These are phyloP conservation scores for Nadsonia commutata DNA, from an alignment of 1,139 yeast genomes.

Conservation along the genomic window DNA sequence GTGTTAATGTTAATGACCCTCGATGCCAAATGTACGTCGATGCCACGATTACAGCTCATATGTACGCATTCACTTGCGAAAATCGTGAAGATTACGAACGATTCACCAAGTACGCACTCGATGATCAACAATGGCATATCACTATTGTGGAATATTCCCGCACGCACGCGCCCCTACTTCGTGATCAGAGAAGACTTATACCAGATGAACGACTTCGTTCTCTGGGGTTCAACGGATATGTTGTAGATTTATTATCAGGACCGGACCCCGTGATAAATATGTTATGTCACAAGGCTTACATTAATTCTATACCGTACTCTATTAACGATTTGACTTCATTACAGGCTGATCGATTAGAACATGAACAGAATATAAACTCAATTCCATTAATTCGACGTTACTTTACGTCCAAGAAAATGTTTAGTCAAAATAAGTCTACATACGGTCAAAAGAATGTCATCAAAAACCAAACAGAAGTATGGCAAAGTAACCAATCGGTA, in stretches of 20 bases:
- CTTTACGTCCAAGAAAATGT: neutral
- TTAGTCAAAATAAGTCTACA: neutral
- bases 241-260: slow-evolving; percentile 59
- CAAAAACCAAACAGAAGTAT: neutral
- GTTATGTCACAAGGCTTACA: slow-evolving; percentile 45
- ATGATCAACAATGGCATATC: slow-evolving; percentile 25
- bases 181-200: slow-evolving; percentile 19
- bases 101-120: slow-evolving; percentile 30
- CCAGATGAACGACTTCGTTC: slow-evolving; percentile 25
- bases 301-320: slow-evolving; percentile 55
- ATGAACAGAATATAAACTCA: neutral
- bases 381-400: slow-evolving; percentile 1
- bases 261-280: slow-evolving; percentile 61
- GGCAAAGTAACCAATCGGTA: neutral
- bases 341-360: neutral
- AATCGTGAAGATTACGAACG: slow-evolving; percentile 30
- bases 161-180: slow-evolving; percentile 12
- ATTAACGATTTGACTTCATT: slow-evolving; percentile 16
- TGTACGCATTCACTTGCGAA: slow-evolving; percentile 39
- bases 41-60: slow-evolving; percentile 38
- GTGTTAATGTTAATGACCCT: slow-evolving; percentile 39
- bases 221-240: slow-evolving; percentile 71
- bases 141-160: slow-evolving; percentile 32
- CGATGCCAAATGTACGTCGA: slow-evolving; percentile 38
- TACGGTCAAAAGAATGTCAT: neutral